These are phyloP conservation scores for Elongisporangium senticosum DNA, from an alignment of 352 stramenopile genomes.

Conservation along the genomic window DNA sequence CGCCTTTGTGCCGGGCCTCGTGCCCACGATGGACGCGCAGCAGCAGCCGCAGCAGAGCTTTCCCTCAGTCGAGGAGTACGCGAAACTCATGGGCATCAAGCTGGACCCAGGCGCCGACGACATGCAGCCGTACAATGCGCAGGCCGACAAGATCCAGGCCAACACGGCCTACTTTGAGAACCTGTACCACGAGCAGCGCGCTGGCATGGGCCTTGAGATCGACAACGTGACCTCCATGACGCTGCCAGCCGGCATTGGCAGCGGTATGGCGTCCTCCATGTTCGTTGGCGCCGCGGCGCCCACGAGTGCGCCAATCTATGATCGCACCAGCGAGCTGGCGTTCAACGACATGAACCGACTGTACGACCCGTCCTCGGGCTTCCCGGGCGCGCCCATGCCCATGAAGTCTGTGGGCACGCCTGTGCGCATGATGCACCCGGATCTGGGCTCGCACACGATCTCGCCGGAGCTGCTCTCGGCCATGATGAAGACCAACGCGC, in stretches of 20 bases:
- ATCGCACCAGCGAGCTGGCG: conserved; percentile 46
- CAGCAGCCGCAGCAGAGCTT: conserved; percentile 25
- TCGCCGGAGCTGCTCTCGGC: conserved; percentile 74
- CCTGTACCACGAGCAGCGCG: conserved; percentile 51
- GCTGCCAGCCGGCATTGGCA: conserved; percentile 56
- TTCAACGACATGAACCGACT: conserved; percentile 67
- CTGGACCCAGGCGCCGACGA: conserved; percentile 45
- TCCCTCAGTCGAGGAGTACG: conserved; percentile 74
- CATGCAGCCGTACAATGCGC: conserved; percentile 18
- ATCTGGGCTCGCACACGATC: conserved; percentile 72
- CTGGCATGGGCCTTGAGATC: conserved; percentile 26
- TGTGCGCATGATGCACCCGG: conserved; percentile 18
- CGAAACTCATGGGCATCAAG: conserved; percentile 79
- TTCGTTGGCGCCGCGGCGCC: conserved; percentile 26
- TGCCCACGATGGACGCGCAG: conserved; percentile 35
- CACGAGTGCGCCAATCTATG: conserved; percentile 31
- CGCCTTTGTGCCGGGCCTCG: conserved; percentile 41
- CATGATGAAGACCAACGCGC: conserved; percentile 78
- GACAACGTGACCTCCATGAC: conserved; percentile 61
- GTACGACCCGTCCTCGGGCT: conserved; percentile 62
- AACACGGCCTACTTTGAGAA: conserved; percentile 83
- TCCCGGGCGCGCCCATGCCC: conserved; percentile 25
- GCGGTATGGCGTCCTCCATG: conserved; percentile 36
- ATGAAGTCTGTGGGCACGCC: conserved; percentile 29
- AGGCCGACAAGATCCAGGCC: conserved; percentile 66